Evolutionary conservation across 2,329 filamentous ascomycete species (phyloP).

Genomic region (Tolypocladium album): DNA sequence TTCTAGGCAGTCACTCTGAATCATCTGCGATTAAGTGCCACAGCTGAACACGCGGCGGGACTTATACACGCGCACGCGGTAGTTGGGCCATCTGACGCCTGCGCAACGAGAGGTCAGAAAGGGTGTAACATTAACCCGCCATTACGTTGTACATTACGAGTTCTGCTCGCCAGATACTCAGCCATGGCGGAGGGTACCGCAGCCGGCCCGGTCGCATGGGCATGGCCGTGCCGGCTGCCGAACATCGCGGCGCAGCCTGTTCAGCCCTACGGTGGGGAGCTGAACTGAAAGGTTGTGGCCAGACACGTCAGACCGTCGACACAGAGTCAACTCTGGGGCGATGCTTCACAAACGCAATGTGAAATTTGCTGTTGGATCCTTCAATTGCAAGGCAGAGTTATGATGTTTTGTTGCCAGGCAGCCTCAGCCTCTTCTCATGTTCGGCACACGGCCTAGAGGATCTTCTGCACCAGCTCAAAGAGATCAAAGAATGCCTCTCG

Average conservation of each 20-base stretch:
- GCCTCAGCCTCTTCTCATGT: neutral
- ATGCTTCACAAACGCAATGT: neutral
- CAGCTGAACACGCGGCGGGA: neutral
- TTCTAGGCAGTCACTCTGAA: neutral
- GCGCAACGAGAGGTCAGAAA: neutral
- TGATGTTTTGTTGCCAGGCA: neutral
- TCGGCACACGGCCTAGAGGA: slow-evolving; percentile 25
- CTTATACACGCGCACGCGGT: neutral
- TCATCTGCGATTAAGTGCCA: neutral
- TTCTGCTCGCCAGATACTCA: neutral
- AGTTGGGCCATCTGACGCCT: neutral
- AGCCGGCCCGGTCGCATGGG: neutral
- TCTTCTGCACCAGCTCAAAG: slow-evolving; percentile 49
- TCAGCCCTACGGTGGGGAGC: neutral
- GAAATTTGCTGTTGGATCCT: neutral
- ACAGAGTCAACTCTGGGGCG: neutral
- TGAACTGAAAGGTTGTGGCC: too few species aligned
- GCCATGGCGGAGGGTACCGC: neutral
- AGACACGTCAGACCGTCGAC: too few species aligned
- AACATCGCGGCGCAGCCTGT: neutral
- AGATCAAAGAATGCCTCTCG: slow-evolving; percentile 54
- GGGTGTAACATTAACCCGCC: neutral
- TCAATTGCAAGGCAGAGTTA: neutral
- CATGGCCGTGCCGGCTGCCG: neutral
- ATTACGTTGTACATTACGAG: neutral